phyloP scores from a whole-genome alignment of 176 grass and related monocot genomes.

The Thinopyrum elongatum region DNA sequence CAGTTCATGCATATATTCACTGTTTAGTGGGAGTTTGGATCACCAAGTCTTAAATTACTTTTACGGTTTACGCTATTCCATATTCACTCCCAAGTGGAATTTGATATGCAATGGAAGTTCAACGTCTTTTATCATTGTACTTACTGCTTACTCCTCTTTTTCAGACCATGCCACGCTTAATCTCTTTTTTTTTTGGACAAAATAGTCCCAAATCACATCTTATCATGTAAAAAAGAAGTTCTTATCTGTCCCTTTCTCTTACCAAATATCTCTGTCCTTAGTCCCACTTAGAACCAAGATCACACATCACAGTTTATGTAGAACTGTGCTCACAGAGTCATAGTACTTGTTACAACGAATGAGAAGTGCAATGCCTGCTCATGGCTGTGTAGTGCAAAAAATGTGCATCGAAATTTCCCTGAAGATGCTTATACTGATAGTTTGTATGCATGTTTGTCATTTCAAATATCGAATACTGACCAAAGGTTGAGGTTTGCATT shows the following conservation, averaged over 20 bases:
- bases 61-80: not conserved
- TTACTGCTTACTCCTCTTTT: not conserved
- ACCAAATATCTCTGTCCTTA: not conserved
- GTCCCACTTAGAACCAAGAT: not conserved
- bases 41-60: not conserved
- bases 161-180: not conserved
- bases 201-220: not conserved
- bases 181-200: not conserved
- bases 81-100: not conserved
- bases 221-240: not conserved
- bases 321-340: not conserved
- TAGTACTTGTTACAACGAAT: not conserved
- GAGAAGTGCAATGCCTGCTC: not conserved
- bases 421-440: not conserved
- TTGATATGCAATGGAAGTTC: not conserved
- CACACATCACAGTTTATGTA: not conserved
- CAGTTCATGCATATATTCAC: not conserved
- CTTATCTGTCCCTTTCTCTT: not conserved
- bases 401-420: not conserved
- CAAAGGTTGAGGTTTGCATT: not conserved
- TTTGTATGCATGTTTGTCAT: not conserved
- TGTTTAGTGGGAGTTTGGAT: not conserved
- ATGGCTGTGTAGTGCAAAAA: not conserved
- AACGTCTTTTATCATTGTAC: not conserved
- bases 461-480: not conserved